phyloP scores from a whole-genome alignment of 2,329 filamentous ascomycete genomes.

The Lasiodiplodia gonubiensis region DNA sequence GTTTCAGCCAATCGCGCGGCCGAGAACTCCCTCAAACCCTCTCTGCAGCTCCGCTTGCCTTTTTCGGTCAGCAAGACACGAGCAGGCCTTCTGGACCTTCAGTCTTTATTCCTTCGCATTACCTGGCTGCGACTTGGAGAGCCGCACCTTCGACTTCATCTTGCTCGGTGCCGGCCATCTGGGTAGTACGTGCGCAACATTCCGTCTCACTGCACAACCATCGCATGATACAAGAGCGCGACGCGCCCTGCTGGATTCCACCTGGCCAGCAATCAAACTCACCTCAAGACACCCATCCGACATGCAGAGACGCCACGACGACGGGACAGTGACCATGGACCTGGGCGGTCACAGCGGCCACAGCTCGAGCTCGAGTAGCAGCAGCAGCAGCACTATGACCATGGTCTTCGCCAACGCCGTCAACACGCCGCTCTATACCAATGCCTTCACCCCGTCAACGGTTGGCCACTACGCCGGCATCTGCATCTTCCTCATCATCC shows the following conservation, averaged over 20 bases:
- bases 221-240: neutral
- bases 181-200: conserved; percentile 16
- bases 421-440: conserved; percentile 66
- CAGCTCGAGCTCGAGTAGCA: neutral
- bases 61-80: conserved; percentile 1
- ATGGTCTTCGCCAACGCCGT: conserved; percentile 31
- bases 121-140: neutral
- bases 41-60: conserved; percentile 9
- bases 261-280: neutral
- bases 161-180: neutral
- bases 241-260: neutral
- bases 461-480: conserved; percentile 81
- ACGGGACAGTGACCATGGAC: conserved; percentile 27
- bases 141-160: conserved; percentile 2
- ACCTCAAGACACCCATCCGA: neutral
- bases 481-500: conserved; percentile 85
- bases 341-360: conserved; percentile 31
- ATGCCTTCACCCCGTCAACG: conserved; percentile 74
- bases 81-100: neutral
- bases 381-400: conserved; percentile 18
- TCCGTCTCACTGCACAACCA: neutral
- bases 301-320: conserved; percentile 23
- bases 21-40: conserved; percentile 19
- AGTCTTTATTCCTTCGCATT: neutral
- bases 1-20: conserved; percentile 8